A percentile compares a stretch with the other conserved stretches of the same genome.
These are phyloP conservation scores for Silene latifolia DNA, from an alignment of 148 eudicot species.

Conservation along the genomic window DNA sequence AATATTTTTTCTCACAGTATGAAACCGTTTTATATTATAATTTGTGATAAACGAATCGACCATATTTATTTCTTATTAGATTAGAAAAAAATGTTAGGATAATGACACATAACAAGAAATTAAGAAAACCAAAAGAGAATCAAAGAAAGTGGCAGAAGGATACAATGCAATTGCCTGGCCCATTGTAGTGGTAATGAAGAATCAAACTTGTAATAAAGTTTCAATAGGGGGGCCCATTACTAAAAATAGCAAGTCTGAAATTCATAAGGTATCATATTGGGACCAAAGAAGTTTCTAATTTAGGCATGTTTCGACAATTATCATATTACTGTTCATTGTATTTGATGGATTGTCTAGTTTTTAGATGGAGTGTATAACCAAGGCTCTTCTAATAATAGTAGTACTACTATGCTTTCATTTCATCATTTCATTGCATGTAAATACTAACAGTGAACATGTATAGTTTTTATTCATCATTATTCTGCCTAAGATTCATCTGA, in stretches of 20 bases:
- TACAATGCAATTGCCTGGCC: neutral
- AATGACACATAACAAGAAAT: too few species aligned
- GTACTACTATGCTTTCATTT: neutral
- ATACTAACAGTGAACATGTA: neutral
- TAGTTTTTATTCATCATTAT: neutral
- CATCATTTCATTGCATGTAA: neutral
- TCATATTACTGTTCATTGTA: constrained; percentile 3
- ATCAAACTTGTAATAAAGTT: constrained; percentile 2
- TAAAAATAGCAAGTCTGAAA: neutral
- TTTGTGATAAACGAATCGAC: too few species aligned
- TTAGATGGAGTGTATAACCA: constrained; percentile 2
- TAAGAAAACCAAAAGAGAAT: neutral
- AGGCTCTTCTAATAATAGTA: neutral
- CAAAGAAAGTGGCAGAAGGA: neutral
- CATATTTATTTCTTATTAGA: too few species aligned
- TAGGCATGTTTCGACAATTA: neutral
- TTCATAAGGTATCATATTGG: neutral
- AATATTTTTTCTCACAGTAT: too few species aligned
- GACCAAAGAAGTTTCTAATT: constrained; percentile 4
- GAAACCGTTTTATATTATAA: too few species aligned
- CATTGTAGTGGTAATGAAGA: neutral
- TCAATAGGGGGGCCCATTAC: constrained; percentile 5
- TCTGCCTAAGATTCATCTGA: too few species aligned
- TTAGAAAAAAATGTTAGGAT: too few species aligned
- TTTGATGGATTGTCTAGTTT: constrained; percentile 14